These are phyloP conservation scores for Patellifolia procumbens DNA, from an alignment of 179 eudicot species.

Conservation along the genomic window DNA sequence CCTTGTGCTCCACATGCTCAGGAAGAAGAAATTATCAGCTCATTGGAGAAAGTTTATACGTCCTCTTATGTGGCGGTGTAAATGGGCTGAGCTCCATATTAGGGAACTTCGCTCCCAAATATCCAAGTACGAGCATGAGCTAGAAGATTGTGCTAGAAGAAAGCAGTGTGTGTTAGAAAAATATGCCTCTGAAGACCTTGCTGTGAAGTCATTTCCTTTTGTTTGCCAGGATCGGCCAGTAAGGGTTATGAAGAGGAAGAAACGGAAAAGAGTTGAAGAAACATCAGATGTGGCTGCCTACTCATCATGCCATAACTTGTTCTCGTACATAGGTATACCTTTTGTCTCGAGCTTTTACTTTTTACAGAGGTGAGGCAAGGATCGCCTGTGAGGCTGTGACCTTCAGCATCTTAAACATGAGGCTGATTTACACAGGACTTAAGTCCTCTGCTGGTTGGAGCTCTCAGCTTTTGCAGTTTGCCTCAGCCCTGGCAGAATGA, in stretches of 20 bases:
- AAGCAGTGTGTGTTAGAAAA: constrained; percentile 44
- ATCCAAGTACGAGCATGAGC: constrained; percentile 53
- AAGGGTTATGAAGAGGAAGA: constrained; percentile 62
- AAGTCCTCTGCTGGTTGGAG: not conserved
- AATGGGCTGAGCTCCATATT: constrained; percentile 75
- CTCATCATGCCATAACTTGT: constrained; percentile 60
- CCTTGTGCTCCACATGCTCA: constrained; percentile 23
- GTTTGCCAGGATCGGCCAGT: constrained; percentile 32
- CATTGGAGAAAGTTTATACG: constrained; percentile 66
- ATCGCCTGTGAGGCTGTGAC: not conserved
- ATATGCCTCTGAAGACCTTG: constrained; percentile 38
- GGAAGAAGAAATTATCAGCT: constrained; percentile 70
- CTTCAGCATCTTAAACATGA: not conserved
- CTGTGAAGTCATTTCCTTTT: constrained; percentile 53
- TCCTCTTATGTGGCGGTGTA: constrained; percentile 82
- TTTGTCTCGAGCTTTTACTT: not conserved
- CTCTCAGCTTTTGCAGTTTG: not conserved
- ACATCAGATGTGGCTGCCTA: constrained; percentile 50
- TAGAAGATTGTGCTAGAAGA: constrained; percentile 42
- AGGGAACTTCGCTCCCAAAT: constrained; percentile 52
- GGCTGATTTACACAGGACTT: constrained; percentile 2
- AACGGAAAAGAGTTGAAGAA: constrained; percentile 71
- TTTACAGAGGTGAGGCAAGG: not conserved
- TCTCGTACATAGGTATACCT: constrained; percentile 71
- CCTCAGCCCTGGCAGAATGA: not conserved